Evolutionary conservation across 495 filamentous ascomycete genomes (phyloP).

Genomic region (Trichoderma parareesei): DNA sequence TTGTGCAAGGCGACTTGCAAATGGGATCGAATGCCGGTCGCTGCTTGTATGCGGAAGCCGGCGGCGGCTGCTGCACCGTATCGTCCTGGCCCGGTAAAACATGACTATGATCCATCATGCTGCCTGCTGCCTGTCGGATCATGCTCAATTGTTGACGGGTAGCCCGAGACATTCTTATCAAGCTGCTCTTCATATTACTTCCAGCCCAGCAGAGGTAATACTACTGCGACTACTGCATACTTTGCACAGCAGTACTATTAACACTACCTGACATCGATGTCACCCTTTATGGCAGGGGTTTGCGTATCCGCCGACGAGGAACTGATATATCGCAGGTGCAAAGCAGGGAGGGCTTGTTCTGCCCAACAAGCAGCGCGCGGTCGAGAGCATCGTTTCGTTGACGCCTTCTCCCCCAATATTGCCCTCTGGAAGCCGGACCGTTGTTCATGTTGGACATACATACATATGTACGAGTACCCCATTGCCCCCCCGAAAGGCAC

Average conservation of each 20-base stretch:
- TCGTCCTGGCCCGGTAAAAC: background rate
- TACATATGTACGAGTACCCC: constrained; percentile 8
- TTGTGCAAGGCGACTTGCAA: background rate
- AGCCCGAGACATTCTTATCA: background rate
- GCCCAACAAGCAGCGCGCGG: background rate
- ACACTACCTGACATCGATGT: background rate
- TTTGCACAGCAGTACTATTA: too few species aligned
- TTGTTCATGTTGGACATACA: constrained; percentile 7
- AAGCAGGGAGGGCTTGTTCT: background rate
- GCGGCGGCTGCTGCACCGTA: background rate
- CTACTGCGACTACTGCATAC: too few species aligned
- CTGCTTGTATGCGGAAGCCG: background rate
- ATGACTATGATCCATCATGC: background rate
- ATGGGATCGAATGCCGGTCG: background rate
- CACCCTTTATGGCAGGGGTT: background rate
- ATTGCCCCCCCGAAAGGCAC: background rate
- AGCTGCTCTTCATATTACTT: background rate
- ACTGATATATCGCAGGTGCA: background rate
- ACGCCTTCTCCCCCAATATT: background rate
- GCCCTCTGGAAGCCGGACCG: background rate
- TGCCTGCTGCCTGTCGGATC: background rate
- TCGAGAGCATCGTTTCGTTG: background rate
- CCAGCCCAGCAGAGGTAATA: background rate
- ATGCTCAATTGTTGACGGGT: background rate
- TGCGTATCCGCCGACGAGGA: background rate